Evolutionary conservation across 73 alveolate species (phyloP).

Genomic region (Urostyla sp.): DNA sequence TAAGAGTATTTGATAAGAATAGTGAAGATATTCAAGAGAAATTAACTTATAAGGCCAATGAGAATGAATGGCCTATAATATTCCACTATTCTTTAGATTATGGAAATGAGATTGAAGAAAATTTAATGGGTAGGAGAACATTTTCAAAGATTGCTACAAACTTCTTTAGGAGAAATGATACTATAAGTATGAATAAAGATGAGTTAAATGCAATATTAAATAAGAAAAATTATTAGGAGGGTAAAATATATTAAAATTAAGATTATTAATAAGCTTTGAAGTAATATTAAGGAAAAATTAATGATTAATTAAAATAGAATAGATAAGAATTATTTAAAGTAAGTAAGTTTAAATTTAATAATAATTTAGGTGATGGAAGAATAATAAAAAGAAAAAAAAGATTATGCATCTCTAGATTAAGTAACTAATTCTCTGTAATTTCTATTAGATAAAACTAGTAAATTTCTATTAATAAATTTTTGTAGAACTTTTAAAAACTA

Average conservation of each 20-base stretch:
- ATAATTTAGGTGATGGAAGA: slow-evolving; percentile 32
- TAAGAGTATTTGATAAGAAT: too few species aligned
- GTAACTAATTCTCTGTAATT: background rate
- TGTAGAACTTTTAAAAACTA: background rate
- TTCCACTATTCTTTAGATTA: too few species aligned
- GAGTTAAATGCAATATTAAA: slow-evolving; percentile 9
- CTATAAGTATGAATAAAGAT: slow-evolving; percentile 38
- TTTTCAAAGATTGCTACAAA: too few species aligned
- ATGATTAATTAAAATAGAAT: background rate
- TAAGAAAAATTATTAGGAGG: background rate
- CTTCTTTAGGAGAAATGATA: slow-evolving; percentile 9
- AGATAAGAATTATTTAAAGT: slow-evolving; percentile 15
- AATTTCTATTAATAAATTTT: background rate
- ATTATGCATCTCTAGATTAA: slow-evolving; percentile 13
- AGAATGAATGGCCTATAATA: too few species aligned
- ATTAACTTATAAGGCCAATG: too few species aligned
- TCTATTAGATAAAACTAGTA: slow-evolving; percentile 22
- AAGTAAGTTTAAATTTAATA: background rate
- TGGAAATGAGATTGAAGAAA: too few species aligned
- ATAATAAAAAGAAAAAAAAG: slow-evolving; percentile 8
- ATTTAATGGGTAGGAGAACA: too few species aligned
- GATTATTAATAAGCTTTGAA: slow-evolving; percentile 46
- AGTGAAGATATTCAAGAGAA: too few species aligned
- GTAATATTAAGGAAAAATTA: slow-evolving; percentile 1
- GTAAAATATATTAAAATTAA: background rate